phyloP scores from a whole-genome alignment of 805 yeast genomes.

The Lachancea quebecensis region DNA sequence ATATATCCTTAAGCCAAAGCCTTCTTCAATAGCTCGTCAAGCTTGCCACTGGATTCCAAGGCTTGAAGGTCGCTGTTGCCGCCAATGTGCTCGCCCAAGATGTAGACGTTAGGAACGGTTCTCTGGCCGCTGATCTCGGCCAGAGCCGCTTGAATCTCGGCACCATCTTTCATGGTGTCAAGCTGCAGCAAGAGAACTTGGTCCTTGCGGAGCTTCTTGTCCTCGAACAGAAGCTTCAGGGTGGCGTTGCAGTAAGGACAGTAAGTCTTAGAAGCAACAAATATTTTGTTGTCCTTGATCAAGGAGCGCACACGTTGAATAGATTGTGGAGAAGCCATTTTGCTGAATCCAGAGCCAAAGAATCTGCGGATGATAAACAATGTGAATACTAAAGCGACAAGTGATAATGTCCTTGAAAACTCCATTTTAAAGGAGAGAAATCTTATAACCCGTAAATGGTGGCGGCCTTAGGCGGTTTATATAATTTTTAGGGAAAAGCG shows the following conservation, averaged over 20 bases:
- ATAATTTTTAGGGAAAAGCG: not conserved
- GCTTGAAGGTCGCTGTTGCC: slow-evolving; percentile 87
- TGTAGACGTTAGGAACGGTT: slow-evolving; percentile 90
- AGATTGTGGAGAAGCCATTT: slow-evolving; percentile 54
- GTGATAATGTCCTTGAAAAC: not conserved
- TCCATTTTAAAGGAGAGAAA: not conserved
- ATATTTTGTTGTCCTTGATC: slow-evolving; percentile 58
- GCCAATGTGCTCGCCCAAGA: slow-evolving; percentile 88
- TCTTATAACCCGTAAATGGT: not conserved
- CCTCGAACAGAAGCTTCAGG: slow-evolving; percentile 32
- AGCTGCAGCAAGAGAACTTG: slow-evolving; percentile 36
- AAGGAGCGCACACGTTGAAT: slow-evolving; percentile 52
- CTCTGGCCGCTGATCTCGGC: slow-evolving; percentile 75
- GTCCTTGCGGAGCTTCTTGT: slow-evolving; percentile 39
- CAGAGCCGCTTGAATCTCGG: slow-evolving; percentile 74
- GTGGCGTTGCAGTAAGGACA: slow-evolving; percentile 60
- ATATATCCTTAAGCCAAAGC: slow-evolving; percentile 4
- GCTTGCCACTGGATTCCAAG: slow-evolving; percentile 54
- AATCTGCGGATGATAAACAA: slow-evolving; percentile 8
- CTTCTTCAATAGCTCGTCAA: slow-evolving; percentile 37
- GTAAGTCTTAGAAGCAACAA: slow-evolving; percentile 76
- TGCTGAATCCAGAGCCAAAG: slow-evolving; percentile 1
- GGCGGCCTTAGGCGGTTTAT: not conserved
- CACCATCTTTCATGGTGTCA: slow-evolving; percentile 60
- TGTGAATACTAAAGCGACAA: slow-evolving; percentile 5